These are phyloP conservation scores for Glarea lozoyensis DNA, from an alignment of 495 filamentous ascomycete species.

Conservation along the genomic window DNA sequence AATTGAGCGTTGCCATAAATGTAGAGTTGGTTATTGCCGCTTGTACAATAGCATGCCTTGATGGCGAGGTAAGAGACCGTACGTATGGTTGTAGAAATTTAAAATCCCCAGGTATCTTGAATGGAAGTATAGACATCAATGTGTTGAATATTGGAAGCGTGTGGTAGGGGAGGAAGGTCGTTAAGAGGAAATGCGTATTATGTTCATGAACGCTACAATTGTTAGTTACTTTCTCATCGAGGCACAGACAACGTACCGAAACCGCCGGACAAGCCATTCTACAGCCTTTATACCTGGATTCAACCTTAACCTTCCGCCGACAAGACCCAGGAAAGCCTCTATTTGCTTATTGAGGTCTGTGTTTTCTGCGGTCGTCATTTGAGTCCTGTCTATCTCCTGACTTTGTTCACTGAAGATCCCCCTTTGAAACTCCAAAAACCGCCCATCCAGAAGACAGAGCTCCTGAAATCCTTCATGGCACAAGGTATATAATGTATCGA, in stretches of 20 bases:
- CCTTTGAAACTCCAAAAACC: constrained; percentile 59
- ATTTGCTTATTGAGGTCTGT: constrained; percentile 66
- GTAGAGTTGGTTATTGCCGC: constrained; percentile 62
- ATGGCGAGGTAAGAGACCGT: constrained; percentile 59
- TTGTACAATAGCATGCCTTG: constrained; percentile 71
- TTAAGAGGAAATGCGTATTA: constrained; percentile 69
- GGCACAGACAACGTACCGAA: constrained; percentile 52
- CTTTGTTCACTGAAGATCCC: constrained; percentile 88
- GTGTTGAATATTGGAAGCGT: constrained; percentile 70
- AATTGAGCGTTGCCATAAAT: constrained; percentile 64
- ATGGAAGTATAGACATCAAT: constrained; percentile 73
- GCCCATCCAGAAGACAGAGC: constrained; percentile 71
- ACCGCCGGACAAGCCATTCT: constrained; percentile 89
- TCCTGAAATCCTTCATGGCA: constrained; percentile 85
- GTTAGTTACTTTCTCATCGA: neutral
- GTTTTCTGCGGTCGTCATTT: constrained; percentile 77
- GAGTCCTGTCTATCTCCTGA: constrained; percentile 72
- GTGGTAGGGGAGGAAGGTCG: constrained; percentile 90
- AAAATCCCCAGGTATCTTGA: constrained; percentile 61
- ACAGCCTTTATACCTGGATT: constrained; percentile 81
- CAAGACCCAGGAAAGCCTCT: constrained; percentile 71
- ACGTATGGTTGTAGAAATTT: constrained; percentile 81
- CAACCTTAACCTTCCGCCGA: constrained; percentile 65
- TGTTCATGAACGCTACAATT: constrained; percentile 70
- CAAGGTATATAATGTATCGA: constrained; percentile 77